These are phyloP conservation scores for Anaeromyces robustus DNA, from an alignment of 192 early-diverging fungal genomes.

Conservation along the genomic window DNA sequence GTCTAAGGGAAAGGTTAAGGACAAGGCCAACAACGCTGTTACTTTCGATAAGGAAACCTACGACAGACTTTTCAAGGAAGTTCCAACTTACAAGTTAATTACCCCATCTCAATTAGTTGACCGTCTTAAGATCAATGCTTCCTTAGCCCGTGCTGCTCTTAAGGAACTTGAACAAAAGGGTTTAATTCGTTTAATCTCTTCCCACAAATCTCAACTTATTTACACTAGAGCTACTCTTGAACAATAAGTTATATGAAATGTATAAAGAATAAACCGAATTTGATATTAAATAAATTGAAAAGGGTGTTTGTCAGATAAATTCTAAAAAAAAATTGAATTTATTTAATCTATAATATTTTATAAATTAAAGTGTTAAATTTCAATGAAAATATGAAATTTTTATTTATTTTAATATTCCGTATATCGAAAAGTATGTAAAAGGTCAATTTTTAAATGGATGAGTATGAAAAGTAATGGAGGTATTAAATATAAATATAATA, in stretches of 20 bases:
- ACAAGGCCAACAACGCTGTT: conserved; percentile 99
- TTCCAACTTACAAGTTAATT: conserved; percentile 98
- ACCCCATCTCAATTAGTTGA: conserved; percentile 96
- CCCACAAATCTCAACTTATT: conserved; percentile 73
- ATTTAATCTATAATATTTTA: too few relatives aligned
- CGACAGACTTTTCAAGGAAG: conserved; percentile 99
- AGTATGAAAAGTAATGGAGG: too few relatives aligned
- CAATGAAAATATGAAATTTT: too few relatives aligned
- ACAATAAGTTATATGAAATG: not conserved
- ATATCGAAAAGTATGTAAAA: too few relatives aligned
- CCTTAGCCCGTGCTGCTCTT: conserved; percentile 88
- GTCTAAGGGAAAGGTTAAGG: conserved; percentile 99
- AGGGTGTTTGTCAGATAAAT: not conserved
- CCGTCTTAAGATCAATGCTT: conserved; percentile 94
- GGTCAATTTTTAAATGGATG: too few relatives aligned
- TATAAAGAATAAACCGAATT: not conserved
- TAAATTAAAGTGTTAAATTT: too few relatives aligned
- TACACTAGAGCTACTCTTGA: conserved; percentile 37
- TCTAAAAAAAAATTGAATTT: too few relatives aligned
- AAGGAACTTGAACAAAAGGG: conserved; percentile 83
- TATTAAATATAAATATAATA: too few relatives aligned
- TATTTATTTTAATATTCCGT: too few relatives aligned
- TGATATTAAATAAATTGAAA: not conserved
- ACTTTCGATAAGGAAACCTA: conserved; percentile 92
- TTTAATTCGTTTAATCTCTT: conserved; percentile 77